Conservation (phyloP, 331 rosid species). For the Malus hybrid region DNA sequence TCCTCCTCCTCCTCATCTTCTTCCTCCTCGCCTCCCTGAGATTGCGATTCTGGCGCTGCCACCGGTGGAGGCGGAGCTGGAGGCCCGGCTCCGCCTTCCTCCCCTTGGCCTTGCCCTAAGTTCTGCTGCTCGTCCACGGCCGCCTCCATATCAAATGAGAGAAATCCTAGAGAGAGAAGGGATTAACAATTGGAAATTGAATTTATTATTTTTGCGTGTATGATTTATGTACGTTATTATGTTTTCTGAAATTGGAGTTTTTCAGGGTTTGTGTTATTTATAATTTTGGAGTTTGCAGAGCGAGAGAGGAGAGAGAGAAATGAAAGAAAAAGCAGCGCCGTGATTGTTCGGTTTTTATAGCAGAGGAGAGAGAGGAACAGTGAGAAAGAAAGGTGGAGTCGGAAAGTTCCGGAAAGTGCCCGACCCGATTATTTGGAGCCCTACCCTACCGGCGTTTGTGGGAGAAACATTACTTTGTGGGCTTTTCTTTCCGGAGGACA, state of each 20-base stretch:
- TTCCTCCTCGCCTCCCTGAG: conserved; percentile 20
- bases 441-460: conserved; percentile 9
- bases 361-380: background rate
- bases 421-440: conserved; percentile 47
- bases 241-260: background rate
- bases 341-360: conserved; percentile 13
- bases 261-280: background rate
- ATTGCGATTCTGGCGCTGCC: conserved; percentile 26
- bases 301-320: background rate
- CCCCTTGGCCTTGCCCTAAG: conserved; percentile 29
- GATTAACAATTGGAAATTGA: background rate
- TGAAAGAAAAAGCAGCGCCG: background rate
- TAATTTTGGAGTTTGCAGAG: background rate
- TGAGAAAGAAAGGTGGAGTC: conserved; percentile 14
- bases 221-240: background rate
- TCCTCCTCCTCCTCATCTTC: conserved; percentile 53
- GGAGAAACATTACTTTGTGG: background rate
- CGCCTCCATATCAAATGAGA: conserved; percentile 24
- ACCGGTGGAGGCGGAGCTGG: conserved; percentile 17
- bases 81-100: background rate
- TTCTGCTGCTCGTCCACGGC: conserved; percentile 47
- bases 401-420: conserved; percentile 39
- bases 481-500: background rate
- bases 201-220: background rate
- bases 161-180: background rate